These are phyloP conservation scores for Vigna hirtella DNA, from an alignment of 306 rosid species.

Conservation along the genomic window DNA sequence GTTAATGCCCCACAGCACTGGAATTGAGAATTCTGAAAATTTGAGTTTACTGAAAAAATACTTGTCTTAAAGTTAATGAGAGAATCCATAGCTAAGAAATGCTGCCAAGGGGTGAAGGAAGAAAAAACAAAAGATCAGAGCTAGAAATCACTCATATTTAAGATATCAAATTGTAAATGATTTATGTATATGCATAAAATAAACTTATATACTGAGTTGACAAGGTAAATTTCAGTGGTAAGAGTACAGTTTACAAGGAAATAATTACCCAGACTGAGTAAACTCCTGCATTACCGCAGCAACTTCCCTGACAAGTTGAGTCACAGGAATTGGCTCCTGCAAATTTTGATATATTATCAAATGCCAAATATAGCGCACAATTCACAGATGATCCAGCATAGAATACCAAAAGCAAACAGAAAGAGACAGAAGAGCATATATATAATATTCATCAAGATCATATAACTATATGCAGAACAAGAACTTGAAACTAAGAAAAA, in stretches of 20 bases:
- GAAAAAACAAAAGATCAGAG: too few species aligned
- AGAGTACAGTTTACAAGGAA: neutral
- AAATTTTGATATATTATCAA: slow-evolving; percentile 38
- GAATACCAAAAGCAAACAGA: slow-evolving; percentile 38
- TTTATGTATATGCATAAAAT: neutral
- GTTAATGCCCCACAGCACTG: neutral
- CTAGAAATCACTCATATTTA: too few species aligned
- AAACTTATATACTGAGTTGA: neutral
- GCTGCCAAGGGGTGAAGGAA: too few species aligned
- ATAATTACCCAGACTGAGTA: slow-evolving; percentile 91
- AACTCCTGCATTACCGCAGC: slow-evolving; percentile 99
- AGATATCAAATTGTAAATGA: too few species aligned
- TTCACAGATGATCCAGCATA: neutral
- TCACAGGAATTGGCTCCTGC: slow-evolving; percentile 94
- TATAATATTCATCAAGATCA: too few species aligned
- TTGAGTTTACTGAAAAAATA: too few species aligned
- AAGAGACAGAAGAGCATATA: neutral
- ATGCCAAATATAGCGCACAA: neutral
- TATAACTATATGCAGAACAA: neutral
- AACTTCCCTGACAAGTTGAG: slow-evolving; percentile 97
- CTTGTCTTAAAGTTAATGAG: too few species aligned
- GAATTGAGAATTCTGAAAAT: neutral
- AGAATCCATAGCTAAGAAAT: too few species aligned
- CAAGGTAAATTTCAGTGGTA: slow-evolving; percentile 17
- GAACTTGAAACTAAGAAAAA: neutral